Evolutionary conservation across 1,284 basidiomycete species (phyloP).

Genomic region (Stereum hirsutum): DNA sequence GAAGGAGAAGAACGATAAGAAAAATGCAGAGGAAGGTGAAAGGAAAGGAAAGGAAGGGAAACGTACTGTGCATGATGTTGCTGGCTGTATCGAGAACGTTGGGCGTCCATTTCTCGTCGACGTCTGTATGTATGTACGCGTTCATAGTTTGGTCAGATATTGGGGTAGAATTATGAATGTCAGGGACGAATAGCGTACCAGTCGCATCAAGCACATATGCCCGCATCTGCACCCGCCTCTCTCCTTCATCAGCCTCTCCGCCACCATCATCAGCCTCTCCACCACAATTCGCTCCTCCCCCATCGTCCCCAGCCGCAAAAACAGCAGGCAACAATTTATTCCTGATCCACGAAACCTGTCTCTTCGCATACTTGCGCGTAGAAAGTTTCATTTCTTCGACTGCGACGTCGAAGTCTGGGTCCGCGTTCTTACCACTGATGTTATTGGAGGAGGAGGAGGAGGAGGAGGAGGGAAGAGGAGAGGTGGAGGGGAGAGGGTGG

Average conservation of each 20-base stretch:
- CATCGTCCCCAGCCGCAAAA: constrained; percentile 34
- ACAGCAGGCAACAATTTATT: constrained; percentile 85
- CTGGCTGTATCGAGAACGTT: constrained; percentile 45
- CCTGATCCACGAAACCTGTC: constrained; percentile 88
- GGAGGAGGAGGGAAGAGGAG: no score
- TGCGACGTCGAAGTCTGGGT: constrained; percentile 45
- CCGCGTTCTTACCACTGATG: no score
- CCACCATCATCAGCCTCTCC: no score
- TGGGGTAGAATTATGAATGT: constrained; percentile 8
- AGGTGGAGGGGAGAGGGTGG: constrained; percentile 1
- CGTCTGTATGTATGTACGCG: no score
- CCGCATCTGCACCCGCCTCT: constrained; percentile 17
- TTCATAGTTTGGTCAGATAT: constrained; percentile 10
- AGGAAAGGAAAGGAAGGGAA: background rate
- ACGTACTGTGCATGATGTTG: constrained; percentile 31
- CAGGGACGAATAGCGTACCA: constrained; percentile 31
- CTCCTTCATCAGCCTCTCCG: no score
- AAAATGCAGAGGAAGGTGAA: background rate
- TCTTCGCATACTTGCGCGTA: constrained; percentile 88
- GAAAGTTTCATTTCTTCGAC: constrained; percentile 78
- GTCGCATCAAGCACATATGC: constrained; percentile 72
- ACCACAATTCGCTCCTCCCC: no score
- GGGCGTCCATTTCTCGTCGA: constrained; percentile 49
- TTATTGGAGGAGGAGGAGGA: no score
- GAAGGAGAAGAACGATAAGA: background rate